Evolutionary conservation across 2,329 filamentous ascomycete species (phyloP).

Genomic region (Phialophora macrospora): DNA sequence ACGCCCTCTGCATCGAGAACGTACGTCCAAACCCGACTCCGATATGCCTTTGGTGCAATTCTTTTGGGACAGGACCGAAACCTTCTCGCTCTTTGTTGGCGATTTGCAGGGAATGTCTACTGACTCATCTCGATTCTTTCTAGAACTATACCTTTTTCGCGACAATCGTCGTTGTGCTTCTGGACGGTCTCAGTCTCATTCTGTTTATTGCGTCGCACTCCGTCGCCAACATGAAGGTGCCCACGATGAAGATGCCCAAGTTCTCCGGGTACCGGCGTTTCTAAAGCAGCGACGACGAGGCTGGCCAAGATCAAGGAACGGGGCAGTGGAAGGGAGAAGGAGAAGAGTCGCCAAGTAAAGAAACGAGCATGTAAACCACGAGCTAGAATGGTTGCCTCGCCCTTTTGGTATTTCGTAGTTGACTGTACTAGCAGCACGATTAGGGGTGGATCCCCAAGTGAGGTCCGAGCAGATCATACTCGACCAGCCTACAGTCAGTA

Average conservation of each 20-base stretch:
- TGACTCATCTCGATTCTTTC: constrained; percentile 1
- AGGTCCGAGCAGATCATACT: too few relatives aligned
- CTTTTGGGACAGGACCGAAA: background rate
- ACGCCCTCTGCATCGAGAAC: constrained; percentile 9
- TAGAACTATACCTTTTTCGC: constrained; percentile 16
- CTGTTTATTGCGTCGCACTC: constrained; percentile 8
- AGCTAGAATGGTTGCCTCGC: too few relatives aligned
- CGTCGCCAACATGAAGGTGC: constrained; percentile 6
- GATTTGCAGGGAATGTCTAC: background rate
- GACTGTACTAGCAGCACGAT: too few relatives aligned
- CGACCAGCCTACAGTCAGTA: too few relatives aligned
- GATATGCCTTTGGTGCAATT: background rate
- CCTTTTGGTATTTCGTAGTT: too few relatives aligned
- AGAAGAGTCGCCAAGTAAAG: background rate
- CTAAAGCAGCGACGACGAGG: background rate
- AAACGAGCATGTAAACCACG: too few relatives aligned
- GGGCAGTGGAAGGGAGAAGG: background rate
- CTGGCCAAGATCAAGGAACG: background rate
- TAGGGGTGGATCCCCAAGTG: too few relatives aligned
- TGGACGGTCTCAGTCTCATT: constrained; percentile 9
- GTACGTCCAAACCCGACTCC: constrained; percentile 6
- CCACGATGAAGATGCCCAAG: constrained; percentile 6
- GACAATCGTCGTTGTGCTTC: constrained; percentile 1
- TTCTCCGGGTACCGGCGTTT: constrained; percentile 8
- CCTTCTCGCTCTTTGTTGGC: background rate